Percentiles rank a stretch among this genome's conserved stretches.
Evolutionary conservation across 148 eudicot species (phyloP).

Genomic region (Vaccinium darrowii): DNA sequence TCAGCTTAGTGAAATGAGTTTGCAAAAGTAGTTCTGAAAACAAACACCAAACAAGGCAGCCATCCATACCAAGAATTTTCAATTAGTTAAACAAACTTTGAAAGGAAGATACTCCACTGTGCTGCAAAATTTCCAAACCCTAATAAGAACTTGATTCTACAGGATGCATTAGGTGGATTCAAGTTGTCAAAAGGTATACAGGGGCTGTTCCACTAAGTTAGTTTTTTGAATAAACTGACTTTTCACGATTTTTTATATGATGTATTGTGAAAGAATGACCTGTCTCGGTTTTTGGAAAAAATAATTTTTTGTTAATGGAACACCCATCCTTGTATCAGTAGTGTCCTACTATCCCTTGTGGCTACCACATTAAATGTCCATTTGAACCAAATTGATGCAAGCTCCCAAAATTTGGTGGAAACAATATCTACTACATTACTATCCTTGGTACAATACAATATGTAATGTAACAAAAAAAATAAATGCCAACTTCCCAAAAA

Average conservation of each 20-base stretch:
- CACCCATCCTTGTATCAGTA: no score
- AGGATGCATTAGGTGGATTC: background rate
- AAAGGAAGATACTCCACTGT: background rate
- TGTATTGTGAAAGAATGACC: no score
- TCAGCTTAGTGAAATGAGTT: background rate
- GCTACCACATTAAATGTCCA: slow-evolving; percentile 1
- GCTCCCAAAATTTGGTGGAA: background rate
- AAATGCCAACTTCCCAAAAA: background rate
- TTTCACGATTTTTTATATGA: no score
- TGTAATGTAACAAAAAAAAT: background rate
- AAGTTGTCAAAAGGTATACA: background rate
- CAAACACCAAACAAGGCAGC: background rate
- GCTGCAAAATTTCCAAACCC: background rate
- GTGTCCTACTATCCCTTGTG: background rate
- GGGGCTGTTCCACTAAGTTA: no score
- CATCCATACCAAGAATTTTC: background rate
- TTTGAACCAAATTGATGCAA: background rate
- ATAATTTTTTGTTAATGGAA: no score
- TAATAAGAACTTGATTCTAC: background rate
- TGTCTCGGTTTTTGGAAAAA: no score
- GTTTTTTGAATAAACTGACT: no score
- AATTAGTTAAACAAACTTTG: background rate
- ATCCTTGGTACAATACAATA: background rate
- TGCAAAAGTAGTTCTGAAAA: background rate
- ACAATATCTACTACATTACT: background rate